These are phyloP conservation scores for Ulmus americana DNA, from an alignment of 331 rosid species.

Conservation along the genomic window DNA sequence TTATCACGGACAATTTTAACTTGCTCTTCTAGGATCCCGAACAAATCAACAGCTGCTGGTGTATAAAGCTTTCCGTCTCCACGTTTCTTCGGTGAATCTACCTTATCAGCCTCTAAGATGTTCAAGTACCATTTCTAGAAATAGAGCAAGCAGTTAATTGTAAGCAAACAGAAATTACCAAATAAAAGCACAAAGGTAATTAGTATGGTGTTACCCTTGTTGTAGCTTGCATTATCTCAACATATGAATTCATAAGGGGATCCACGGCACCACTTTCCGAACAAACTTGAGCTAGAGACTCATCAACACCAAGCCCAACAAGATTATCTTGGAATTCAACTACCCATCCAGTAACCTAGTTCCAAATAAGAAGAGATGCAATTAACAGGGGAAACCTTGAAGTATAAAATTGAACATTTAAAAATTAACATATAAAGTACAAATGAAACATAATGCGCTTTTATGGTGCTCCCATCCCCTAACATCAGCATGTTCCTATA, in stretches of 20 bases:
- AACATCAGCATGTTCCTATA: neutral
- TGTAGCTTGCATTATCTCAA: constrained; percentile 97
- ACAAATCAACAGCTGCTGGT: constrained; percentile 97
- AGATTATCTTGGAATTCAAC: constrained; percentile 90
- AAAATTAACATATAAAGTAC: neutral
- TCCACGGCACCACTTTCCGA: constrained; percentile 99
- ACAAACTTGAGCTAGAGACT: constrained; percentile 88
- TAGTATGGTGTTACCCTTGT: constrained; percentile 56
- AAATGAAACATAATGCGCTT: neutral
- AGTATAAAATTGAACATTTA: neutral
- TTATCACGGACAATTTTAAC: constrained; percentile 93
- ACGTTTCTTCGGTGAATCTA: constrained; percentile 87
- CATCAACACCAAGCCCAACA: constrained; percentile 85
- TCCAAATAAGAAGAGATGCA: constrained; percentile 16
- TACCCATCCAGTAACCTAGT: constrained; percentile 95
- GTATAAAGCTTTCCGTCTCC: constrained; percentile 93
- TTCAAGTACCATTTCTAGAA: constrained; percentile 94
- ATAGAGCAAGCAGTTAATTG: constrained; percentile 23
- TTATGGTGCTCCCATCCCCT: neutral
- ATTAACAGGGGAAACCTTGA: neutral
- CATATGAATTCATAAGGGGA: constrained; percentile 91
- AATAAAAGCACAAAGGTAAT: constrained; percentile 8
- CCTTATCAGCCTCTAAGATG: constrained; percentile 90
- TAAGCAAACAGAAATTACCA: constrained; percentile 17
- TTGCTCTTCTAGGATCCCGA: constrained; percentile 96